Evolutionary conservation across 345 rosid genomes (phyloP).

Genomic region (Corymbia maculata): DNA sequence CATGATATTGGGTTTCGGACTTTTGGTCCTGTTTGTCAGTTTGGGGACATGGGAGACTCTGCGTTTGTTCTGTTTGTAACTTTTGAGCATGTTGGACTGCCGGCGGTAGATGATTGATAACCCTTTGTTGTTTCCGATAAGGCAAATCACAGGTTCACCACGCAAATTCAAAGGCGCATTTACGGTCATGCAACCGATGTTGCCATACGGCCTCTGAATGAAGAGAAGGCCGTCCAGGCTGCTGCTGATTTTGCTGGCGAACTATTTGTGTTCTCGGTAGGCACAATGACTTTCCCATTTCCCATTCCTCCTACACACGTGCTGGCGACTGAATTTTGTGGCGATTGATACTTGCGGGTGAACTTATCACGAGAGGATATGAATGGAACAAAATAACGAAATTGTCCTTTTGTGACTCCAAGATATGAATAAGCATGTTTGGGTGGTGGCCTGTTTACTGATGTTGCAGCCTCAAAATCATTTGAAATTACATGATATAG

Average conservation of each 20-base stretch:
- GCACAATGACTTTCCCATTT: not conserved
- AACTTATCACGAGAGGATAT: not conserved
- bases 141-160: constrained; percentile 68
- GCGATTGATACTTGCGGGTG: not conserved
- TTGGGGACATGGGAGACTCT: not conserved
- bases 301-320: not conserved
- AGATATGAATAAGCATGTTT: not conserved
- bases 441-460: not conserved
- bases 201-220: constrained; percentile 61
- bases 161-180: constrained; percentile 57
- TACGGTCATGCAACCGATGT: constrained; percentile 64
- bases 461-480: not conserved
- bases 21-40: not conserved
- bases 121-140: constrained; percentile 7
- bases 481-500: not conserved
- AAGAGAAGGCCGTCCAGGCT: constrained; percentile 83
- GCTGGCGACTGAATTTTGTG: not conserved
- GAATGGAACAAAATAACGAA: not conserved
- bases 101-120: not conserved
- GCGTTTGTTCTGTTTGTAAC: not conserved
- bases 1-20: not conserved
- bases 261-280: constrained; percentile 71
- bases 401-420: not conserved
- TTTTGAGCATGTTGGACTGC: not conserved
- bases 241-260: constrained; percentile 88